Evolutionary conservation across 805 yeast genomes (phyloP).

Genomic region (Lachancea dasiensis): DNA sequence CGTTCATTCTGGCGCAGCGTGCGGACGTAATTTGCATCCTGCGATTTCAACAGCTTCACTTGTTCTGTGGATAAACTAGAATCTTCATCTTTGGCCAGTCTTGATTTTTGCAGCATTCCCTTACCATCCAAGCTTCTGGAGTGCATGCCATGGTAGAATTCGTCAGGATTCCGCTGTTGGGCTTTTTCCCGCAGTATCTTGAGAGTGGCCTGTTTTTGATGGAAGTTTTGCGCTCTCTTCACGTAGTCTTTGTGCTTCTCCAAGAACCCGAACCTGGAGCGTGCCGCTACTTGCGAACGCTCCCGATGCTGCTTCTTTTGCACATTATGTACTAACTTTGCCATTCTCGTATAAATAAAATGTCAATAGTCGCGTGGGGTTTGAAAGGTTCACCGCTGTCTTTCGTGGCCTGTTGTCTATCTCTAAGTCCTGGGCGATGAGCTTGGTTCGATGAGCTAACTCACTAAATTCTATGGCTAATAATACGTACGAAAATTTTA

Average conservation of each 20-base stretch:
- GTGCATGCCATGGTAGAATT: slow-evolving; percentile 92
- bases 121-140: slow-evolving; percentile 56
- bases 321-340: slow-evolving; percentile 76
- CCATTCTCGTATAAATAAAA: slow-evolving; percentile 56
- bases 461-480: too few species aligned
- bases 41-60: slow-evolving; percentile 78
- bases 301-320: slow-evolving; percentile 97
- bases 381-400: too few species aligned
- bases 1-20: slow-evolving; percentile 68
- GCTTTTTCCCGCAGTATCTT: slow-evolving; percentile 72
- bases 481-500: too few species aligned
- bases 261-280: slow-evolving; percentile 73
- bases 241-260: slow-evolving; percentile 89
- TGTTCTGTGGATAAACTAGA: slow-evolving; percentile 58
- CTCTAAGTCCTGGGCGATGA: too few species aligned
- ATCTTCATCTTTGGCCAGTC: slow-evolving; percentile 45
- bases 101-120: slow-evolving; percentile 62
- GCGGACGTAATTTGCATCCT: slow-evolving; percentile 81
- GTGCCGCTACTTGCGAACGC: slow-evolving; percentile 75
- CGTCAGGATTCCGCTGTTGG: slow-evolving; percentile 79
- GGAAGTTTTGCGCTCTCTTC: slow-evolving; percentile 63
- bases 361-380: too few species aligned
- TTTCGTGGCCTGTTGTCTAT: too few species aligned
- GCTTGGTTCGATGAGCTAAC: too few species aligned
- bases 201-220: slow-evolving; percentile 51